Percentiles rank a stretch among this genome's conserved stretches.
These are phyloP conservation scores for Coniella lustricola DNA, from an alignment of 2,329 filamentous ascomycete species.

Conservation along the genomic window DNA sequence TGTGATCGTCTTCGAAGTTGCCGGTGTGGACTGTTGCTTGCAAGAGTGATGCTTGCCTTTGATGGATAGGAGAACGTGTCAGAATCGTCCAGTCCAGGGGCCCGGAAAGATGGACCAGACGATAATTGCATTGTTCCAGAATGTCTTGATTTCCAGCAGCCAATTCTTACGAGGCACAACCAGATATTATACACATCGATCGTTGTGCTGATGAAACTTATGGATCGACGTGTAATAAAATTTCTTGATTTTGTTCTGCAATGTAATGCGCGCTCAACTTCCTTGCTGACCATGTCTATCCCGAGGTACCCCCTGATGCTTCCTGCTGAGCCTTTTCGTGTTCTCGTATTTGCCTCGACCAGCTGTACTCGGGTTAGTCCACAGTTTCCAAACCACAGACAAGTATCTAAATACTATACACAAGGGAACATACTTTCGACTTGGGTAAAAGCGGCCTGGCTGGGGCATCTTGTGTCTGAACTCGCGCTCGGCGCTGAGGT, in stretches of 20 bases:
- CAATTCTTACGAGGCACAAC: background rate
- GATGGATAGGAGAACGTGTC: no score
- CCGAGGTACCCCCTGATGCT: slow-evolving; percentile 17
- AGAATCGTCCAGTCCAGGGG: no score
- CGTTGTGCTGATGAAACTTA: no score
- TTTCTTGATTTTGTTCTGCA: background rate
- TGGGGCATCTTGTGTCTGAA: slow-evolving; percentile 71
- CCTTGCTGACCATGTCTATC: background rate
- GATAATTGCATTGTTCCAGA: no score
- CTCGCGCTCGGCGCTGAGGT: slow-evolving; percentile 66
- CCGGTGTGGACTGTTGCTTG: no score
- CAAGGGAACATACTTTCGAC: slow-evolving; percentile 74
- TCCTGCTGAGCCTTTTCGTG: slow-evolving; percentile 30
- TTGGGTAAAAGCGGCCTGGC: slow-evolving; percentile 72
- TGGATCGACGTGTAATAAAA: no score
- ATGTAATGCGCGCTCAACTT: background rate
- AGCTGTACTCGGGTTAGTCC: slow-evolving; percentile 24
- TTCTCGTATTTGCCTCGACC: slow-evolving; percentile 39
- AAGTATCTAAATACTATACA: no score
- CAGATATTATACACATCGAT: background rate
- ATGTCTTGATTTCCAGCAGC: no score
- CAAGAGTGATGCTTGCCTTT: no score
- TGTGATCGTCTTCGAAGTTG: no score
- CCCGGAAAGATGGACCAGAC: no score
- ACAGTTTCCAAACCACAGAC: no score